Evolutionary conservation across 106 monocot genomes (phyloP).

Genomic region (Phalaenopsis aphrodite): DNA sequence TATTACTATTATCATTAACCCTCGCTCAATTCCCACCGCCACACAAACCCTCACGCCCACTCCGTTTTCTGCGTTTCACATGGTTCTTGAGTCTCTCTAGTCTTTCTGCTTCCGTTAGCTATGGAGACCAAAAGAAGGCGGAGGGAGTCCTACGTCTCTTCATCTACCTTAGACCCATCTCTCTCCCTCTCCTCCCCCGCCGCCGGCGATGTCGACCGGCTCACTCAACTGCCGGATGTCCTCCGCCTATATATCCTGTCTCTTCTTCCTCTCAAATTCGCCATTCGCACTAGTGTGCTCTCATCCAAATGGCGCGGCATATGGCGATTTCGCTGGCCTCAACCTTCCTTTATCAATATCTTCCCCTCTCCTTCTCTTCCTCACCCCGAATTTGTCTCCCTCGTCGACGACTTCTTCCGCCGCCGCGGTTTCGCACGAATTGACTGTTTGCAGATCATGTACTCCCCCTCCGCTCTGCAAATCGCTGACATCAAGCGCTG

Average conservation of each 20-base stretch:
- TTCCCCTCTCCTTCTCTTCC: background rate
- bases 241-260: conserved; percentile 35
- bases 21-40: background rate
- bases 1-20: background rate
- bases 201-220: conserved; percentile 12
- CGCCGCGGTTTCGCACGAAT: conserved; percentile 6
- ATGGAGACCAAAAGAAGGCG: conserved; percentile 8
- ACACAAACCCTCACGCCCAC: background rate
- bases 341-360: conserved; percentile 18
- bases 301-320: conserved; percentile 29
- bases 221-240: conserved; percentile 34
- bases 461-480: conserved; percentile 2
- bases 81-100: background rate
- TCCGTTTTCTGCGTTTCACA: background rate
- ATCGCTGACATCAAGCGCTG: conserved; percentile 20
- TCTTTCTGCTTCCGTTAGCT: background rate
- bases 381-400: conserved; percentile 5
- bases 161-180: background rate
- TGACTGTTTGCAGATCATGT: conserved; percentile 15
- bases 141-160: conserved; percentile 5
- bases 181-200: background rate
- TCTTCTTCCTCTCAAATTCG: conserved; percentile 33
- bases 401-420: conserved; percentile 6
- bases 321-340: conserved; percentile 20
- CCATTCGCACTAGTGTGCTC: conserved; percentile 24